phyloP scores from a whole-genome alignment of 2,329 filamentous ascomycete genomes.

The Cercospora janseana region DNA sequence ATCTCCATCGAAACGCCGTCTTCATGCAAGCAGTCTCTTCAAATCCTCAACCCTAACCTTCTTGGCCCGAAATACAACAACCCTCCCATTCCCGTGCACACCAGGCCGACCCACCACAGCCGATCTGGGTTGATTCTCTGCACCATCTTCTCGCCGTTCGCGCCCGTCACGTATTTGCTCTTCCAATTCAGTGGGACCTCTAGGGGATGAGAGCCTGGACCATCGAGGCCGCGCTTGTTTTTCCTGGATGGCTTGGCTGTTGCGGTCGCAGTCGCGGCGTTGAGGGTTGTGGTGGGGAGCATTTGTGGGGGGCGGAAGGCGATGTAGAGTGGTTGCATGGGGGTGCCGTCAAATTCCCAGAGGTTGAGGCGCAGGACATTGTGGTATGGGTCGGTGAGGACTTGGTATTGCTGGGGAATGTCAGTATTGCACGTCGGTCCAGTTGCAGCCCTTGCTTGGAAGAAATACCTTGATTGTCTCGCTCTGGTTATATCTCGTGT shows the following conservation, averaged over 20 bases:
- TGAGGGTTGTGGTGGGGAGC: conserved; percentile 66
- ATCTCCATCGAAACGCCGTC: neutral
- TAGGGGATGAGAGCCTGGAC: neutral
- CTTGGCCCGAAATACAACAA: conserved; percentile 47
- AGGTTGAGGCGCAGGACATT: conserved; percentile 63
- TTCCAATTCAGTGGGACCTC: conserved; percentile 41
- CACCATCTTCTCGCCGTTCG: conserved; percentile 34
- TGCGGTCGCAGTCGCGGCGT: conserved; percentile 51
- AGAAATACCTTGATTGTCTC: conserved; percentile 59
- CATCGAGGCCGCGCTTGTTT: conserved; percentile 30
- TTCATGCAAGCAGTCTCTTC: conserved; percentile 1
- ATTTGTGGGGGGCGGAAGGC: conserved; percentile 63
- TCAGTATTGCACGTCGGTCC: neutral
- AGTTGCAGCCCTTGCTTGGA: neutral
- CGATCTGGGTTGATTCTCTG: conserved; percentile 44
- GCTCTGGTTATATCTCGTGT: conserved; percentile 65
- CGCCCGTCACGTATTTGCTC: conserved; percentile 20
- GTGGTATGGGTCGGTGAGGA: conserved; percentile 59
- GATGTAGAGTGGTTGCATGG: conserved; percentile 67
- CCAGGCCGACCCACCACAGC: conserved; percentile 53
- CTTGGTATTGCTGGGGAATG: conserved; percentile 47
- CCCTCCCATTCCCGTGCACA: conserved; percentile 49
- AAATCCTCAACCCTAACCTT: conserved; percentile 36
- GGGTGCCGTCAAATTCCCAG: conserved; percentile 61
- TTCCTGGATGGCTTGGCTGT: conserved; percentile 31